phyloP scores from a whole-genome alignment of 1,284 basidiomycete genomes.

The Naganishia sp. region DNA sequence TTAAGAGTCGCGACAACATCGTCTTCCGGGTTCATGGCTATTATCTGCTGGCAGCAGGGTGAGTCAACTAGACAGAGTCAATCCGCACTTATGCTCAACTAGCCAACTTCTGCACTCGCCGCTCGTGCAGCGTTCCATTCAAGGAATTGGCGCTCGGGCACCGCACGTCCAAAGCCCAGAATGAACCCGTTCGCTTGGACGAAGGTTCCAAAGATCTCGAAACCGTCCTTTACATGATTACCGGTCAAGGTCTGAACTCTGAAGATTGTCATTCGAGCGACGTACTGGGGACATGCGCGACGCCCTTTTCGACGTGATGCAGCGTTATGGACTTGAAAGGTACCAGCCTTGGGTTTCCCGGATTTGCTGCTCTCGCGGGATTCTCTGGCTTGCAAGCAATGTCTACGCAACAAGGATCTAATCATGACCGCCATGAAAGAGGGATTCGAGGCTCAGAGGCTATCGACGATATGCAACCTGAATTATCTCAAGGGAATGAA shows the following conservation, averaged over 20 bases:
- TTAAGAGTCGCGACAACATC: too few species aligned
- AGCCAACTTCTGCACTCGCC: neutral
- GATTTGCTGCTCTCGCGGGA: neutral
- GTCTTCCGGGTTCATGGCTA: neutral
- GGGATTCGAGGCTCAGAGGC: neutral
- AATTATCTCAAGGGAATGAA: neutral
- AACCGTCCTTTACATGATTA: constrained; percentile 7
- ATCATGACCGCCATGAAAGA: neutral
- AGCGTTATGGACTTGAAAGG: constrained; percentile 1
- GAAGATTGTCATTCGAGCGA: neutral
- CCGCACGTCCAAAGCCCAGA: neutral
- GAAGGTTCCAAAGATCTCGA: constrained; percentile 1
- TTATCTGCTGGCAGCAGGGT: neutral
- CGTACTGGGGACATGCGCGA: neutral
- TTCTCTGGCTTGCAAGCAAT: neutral
- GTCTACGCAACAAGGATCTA: neutral
- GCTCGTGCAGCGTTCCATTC: neutral
- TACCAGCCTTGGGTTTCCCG: constrained; percentile 13
- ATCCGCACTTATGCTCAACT: neutral
- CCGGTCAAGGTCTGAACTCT: neutral
- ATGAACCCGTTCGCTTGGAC: neutral
- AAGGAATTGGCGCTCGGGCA: constrained; percentile 1
- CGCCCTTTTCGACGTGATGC: neutral
- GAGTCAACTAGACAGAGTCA: neutral
- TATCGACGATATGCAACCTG: neutral